Evolutionary conservation across 257 asterid species (phyloP).

Genomic region (Salvia splendens): DNA sequence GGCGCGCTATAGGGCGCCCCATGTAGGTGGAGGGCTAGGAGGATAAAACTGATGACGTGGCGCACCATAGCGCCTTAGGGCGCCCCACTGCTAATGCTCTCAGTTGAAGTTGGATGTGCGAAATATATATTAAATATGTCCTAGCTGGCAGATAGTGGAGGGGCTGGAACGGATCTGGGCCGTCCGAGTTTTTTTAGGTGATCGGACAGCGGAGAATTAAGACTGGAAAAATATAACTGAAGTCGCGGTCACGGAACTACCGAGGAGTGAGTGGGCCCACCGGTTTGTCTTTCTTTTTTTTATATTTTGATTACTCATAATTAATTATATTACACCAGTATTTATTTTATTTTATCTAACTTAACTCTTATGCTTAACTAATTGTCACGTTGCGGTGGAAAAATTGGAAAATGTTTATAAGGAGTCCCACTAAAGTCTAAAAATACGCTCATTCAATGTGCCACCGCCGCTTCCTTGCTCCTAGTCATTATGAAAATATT

Average conservation of each 20-base stretch:
- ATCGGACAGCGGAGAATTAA: slow-evolving; percentile 42
- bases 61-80: too few species aligned
- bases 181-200: slow-evolving; percentile 14
- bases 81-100: too few species aligned
- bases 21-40: too few species aligned
- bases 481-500: slow-evolving; percentile 3
- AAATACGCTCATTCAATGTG: slow-evolving; percentile 18
- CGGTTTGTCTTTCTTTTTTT: slow-evolving; percentile 8
- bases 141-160: slow-evolving; percentile 58
- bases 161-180: slow-evolving; percentile 28
- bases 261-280: slow-evolving; percentile 52
- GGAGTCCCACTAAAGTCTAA: slow-evolving; percentile 37
- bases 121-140: slow-evolving; percentile 36
- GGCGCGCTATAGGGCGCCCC: too few species aligned
- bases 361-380: slow-evolving; percentile 28
- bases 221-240: slow-evolving; percentile 28
- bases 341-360: not conserved
- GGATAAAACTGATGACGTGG: too few species aligned
- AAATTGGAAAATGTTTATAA: slow-evolving; percentile 4
- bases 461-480: slow-evolving; percentile 34
- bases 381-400: slow-evolving; percentile 56
- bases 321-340: not conserved
- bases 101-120: slow-evolving; percentile 28
- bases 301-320: not conserved
- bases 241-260: slow-evolving; percentile 74